Base-by-base conservation (phyloP, 2,329 filamentous ascomycete genomes). In the Sphaerostilbella broomeana region DNA sequence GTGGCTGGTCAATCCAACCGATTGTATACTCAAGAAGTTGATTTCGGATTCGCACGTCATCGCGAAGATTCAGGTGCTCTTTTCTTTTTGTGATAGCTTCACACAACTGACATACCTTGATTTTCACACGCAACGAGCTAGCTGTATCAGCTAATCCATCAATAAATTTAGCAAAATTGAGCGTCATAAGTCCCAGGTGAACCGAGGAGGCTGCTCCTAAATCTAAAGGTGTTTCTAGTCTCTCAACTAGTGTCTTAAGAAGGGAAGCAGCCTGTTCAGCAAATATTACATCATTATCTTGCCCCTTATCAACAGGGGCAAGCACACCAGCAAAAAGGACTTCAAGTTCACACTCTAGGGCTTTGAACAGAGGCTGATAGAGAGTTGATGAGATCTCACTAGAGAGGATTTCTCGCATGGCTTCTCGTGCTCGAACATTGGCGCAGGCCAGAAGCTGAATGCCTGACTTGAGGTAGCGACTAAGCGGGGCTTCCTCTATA, bases 41-140 rank as follows among this genome's bases (percentile, higher is more conserved):
- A 47, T 84, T 84, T 38, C 80, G 67, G 50, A 82, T 80, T 19
- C 78, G 73, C 26, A 84, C 75, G 54, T 84, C 80, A 49, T 84
- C 79, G 35, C 80, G 70, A 9, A 84, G 62, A 48, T 82, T 84
- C 28, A 84, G 61, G 35, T 83, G 73, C 50, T 84, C 79, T 50
- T 82, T 84, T 47, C 79, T 73, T 55, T 73, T 75, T 10, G 73
- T 79, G 22, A 84, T 72, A 4, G 72, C 72, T 48, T 84, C 80
- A 43, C 73, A 81, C 6, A 84, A 59, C 48, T 83, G 77, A 50
- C 80, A 84, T 27, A 82, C 75, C 49, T 80, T 79, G 51, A 83
- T 82, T 53, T 82, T 84, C 30, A 83, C 77, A 38, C 77, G 68
- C 12, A 81, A 54, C 15, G 70, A 75, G 47, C 68, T 74, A 7